Percentiles rank a stretch among this genome's conserved stretches.
These are phyloP conservation scores for Mucor piriformis DNA, from an alignment of 371 early-diverging fungal species.

Conservation along the genomic window DNA sequence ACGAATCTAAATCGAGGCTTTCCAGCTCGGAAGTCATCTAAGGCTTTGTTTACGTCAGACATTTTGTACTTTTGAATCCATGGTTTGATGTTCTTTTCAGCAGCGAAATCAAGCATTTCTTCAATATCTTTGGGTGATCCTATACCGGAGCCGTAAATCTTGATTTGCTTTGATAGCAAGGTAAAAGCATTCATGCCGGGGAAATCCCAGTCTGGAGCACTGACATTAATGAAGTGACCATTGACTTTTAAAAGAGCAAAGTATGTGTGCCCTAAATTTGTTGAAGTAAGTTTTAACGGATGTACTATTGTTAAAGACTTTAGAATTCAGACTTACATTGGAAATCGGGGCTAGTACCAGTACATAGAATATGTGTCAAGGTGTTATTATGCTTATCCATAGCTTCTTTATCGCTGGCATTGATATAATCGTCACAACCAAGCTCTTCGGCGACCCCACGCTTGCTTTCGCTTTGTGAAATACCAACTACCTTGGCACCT, in stretches of 20 bases:
- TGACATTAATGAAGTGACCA: slow-evolving; percentile 60
- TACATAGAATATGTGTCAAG: slow-evolving; percentile 39
- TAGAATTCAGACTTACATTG: slow-evolving; percentile 7
- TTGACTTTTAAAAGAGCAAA: slow-evolving; percentile 44
- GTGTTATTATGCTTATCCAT: slow-evolving; percentile 50
- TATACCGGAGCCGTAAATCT: slow-evolving; percentile 65
- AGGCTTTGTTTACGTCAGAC: slow-evolving; percentile 58
- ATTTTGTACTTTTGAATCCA: slow-evolving; percentile 63
- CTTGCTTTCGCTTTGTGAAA: slow-evolving; percentile 42
- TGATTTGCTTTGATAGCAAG: slow-evolving; percentile 30
- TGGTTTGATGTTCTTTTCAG: slow-evolving; percentile 60
- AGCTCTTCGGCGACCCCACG: slow-evolving; percentile 38
- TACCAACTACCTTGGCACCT: slow-evolving; percentile 72
- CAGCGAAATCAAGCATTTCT: slow-evolving; percentile 72
- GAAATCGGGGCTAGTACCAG: slow-evolving; percentile 25
- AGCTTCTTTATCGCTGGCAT: slow-evolving; percentile 35
- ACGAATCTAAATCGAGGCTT: slow-evolving; percentile 69
- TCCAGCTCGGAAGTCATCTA: slow-evolving; percentile 57
- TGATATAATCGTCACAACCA: slow-evolving; percentile 45
- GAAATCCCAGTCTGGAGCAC: slow-evolving; percentile 54
- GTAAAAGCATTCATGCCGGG: slow-evolving; percentile 3
- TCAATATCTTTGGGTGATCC: slow-evolving; percentile 52
- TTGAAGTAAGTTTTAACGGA: slow-evolving; percentile 36
- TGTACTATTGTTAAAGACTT: neutral
- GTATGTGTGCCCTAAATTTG: slow-evolving; percentile 28